Percentiles rank a stretch among this genome's conserved stretches.
Evolutionary conservation across 495 filamentous ascomycete genomes (phyloP).

Genomic region (Annulohypoxylon moriforme): DNA sequence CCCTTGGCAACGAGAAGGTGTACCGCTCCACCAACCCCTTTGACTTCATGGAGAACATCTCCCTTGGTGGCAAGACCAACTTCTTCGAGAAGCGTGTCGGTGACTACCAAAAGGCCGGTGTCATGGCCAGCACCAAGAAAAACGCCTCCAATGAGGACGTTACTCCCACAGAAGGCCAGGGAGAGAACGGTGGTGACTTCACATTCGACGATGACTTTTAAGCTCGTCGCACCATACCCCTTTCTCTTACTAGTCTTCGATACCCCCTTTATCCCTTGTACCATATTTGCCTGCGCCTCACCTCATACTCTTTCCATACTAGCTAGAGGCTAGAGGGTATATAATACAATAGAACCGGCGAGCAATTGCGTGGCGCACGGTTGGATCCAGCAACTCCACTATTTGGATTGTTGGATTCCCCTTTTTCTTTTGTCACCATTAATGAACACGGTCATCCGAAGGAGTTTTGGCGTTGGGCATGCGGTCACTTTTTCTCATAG

Average conservation of each 20-base stretch:
- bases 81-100: conserved; percentile 99
- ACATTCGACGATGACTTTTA: conserved; percentile 98
- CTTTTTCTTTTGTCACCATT: conserved; percentile 12
- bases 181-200: conserved; percentile 81
- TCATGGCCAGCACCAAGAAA: conserved; percentile 95
- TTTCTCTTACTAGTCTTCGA: conserved; percentile 37
- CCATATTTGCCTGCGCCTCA: conserved; percentile 23
- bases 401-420: conserved; percentile 9
- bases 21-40: conserved; percentile 96
- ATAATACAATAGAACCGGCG: conserved; percentile 33
- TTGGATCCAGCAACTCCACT: conserved; percentile 10
- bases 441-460: conserved; percentile 19
- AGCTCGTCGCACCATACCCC: conserved; percentile 39
- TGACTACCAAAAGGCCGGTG: conserved; percentile 99
- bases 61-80: conserved; percentile 98
- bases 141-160: conserved; percentile 63
- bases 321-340: conserved; percentile 20
- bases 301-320: not conserved
- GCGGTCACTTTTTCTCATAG: not conserved
- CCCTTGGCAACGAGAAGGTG: conserved; percentile 92
- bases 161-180: conserved; percentile 62
- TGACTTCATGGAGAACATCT: conserved; percentile 99
- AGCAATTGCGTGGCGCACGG: conserved; percentile 33
- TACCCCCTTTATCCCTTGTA: conserved; percentile 44
- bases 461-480: conserved; percentile 25